Evolutionary conservation across 257 asterid genomes (phyloP), one percentile per base, ranked within the genome.

Genomic region (Solanum raphanifolium): DNA sequence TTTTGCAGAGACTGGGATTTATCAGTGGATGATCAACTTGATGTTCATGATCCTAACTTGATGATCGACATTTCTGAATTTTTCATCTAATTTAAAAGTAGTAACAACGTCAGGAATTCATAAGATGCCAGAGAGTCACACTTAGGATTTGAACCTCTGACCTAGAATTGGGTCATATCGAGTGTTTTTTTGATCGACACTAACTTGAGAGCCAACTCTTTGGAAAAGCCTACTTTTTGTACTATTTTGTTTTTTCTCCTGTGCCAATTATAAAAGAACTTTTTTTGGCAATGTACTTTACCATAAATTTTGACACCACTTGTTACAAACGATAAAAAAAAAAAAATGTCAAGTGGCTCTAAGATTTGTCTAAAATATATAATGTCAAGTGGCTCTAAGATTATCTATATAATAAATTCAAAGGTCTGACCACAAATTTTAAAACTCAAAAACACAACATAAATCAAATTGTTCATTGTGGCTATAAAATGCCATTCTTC

Each of bases 101-200:
- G 60, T 39, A 9, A 25, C 23, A 4, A 2, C 2, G 1, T 76
- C n/a, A 36, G 12, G 11, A 11, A 75, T 38, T 11, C 4, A 36
- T 20, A 20, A 20, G 29, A 73, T 71, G 5, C 7, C 23, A 15
- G 5, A 34, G 27, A 5, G 9, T 11, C 31, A 74, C 9, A 18
- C 1, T 0, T 36, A 74, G 20, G 12, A 38, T 39, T 76, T 76
- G n/a, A 75, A 76, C 35, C 13, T n/a, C 2, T 76, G 8, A 39
- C 35, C 23, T 39, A 39, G 13, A 39, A 13, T 39, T 3, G 7
- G 32, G n/a, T 13, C 23, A 23, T 38, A 38, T 11, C 25, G 21
- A 75, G 34, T 36, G 31, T 36, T 4, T 92, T 23, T 91, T 92
- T 1, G 3, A 5, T 16, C 23, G 6, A 92, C 88, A 85, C 90